Evolutionary conservation across 2,329 filamentous ascomycete genomes (phyloP), one percentile per base, ranked within the genome.

Genomic region (Diaporthe sp.): DNA sequence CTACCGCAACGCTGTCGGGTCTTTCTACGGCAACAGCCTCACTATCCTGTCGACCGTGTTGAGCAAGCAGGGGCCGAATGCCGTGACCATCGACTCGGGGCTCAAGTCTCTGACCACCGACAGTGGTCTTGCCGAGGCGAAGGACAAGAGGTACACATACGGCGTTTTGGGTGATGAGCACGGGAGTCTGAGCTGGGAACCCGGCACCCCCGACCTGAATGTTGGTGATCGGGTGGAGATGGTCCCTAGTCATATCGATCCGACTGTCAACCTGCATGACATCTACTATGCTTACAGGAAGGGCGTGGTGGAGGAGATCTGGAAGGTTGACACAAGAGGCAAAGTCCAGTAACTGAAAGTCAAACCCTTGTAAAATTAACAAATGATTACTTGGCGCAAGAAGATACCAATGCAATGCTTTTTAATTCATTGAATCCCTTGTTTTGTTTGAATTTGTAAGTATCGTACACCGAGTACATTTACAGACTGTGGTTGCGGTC

Each of bases 231-330:
- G 85, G 5, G 84, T 89, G 15, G 86, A 88, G 80, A 88, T 90
- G 87, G 80, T 90, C 17, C 88, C 88, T 0, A 89, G 88, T 78
- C 88, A 90, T 79, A 90, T 90, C 73, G 88, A 90, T 78, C 88
- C 88, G 0, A 90, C 88, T 0, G 84, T 90, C 72, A 90, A 90
- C 75, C 79, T 90, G 73, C 87, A 88, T 77, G 87, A 89, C 65
- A 81, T 85, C 44, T 90, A 89, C 78, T 89, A 87, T 78, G 87
- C 86, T 3, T 80, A 89, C 79, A 83, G 87, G 5, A 83, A 85
- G 0, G 87, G 87, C 0, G 77, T 88, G 1, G 84, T 89, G 76
- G 84, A 88, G 77, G 87, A 89, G 78, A 88, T 89, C 31, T 89
- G 88, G 88, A 79, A 82, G 0, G 88, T 90, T 7, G 87, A 88